Evolutionary conservation across 768 basidiomycete species (phyloP).

Genomic region (Termitomyces sp.): DNA sequence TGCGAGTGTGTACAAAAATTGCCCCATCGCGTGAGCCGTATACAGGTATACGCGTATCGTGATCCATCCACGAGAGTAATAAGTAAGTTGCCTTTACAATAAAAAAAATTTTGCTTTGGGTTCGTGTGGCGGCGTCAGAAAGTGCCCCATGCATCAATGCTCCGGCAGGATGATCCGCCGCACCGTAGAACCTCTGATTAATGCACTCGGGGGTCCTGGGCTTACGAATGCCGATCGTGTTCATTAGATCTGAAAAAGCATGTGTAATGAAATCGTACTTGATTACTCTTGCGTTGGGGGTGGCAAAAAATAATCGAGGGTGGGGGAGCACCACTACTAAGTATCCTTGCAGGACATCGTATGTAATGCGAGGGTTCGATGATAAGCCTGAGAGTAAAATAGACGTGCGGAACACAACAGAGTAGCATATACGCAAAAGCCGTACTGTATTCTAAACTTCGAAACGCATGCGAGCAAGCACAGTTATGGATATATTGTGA

Average conservation of each 20-base stretch:
- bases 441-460: conserved; percentile 14
- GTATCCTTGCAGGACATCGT: no score
- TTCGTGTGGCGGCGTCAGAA: conserved; percentile 7
- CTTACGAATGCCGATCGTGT: not conserved
- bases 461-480: conserved; percentile 18
- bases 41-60: not conserved
- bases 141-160: not conserved
- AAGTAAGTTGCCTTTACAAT: no score
- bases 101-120: not conserved
- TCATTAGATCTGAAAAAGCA: not conserved
- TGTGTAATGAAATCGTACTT: not conserved
- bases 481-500: conserved; percentile 24
- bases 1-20: no score
- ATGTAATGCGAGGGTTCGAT: conserved; percentile 10
- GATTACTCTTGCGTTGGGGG: no score
- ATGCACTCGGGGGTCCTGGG: conserved; percentile 9
- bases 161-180: not conserved
- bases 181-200: conserved; percentile 4
- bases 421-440: conserved; percentile 1
- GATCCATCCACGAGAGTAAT: no score
- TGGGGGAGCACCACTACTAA: no score
- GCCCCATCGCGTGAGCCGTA: not conserved
- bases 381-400: conserved; percentile 22
- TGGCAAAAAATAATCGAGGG: no score
- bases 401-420: conserved; percentile 20